Base-by-base conservation (phyloP, 495 filamentous ascomycete species). In the Durotheca rogersii region DNA sequence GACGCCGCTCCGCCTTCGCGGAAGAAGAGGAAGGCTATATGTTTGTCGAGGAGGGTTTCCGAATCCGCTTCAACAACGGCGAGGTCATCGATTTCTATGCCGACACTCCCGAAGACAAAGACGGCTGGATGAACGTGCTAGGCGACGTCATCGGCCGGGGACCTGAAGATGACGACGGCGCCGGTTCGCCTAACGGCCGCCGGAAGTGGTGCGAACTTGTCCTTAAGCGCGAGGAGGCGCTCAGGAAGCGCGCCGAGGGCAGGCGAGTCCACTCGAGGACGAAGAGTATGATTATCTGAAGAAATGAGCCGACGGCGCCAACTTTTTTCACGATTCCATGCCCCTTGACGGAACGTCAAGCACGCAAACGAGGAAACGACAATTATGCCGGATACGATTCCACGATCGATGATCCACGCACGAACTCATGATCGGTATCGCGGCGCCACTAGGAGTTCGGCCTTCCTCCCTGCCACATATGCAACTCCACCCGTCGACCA, bases 11-110 rank as follows among this genome's bases (percentile, higher is more conserved):
- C 41, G 93, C 88, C 19, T 98, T 98, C 59, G 91, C 94, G 6
- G 93, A 97, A 67, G 94, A 97, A 60, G 94, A 97, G 68, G 93
- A 98, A 60, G 93, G 94, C 37, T 98, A 97, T 72, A 95, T 96
- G 90, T 97, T 97, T 59, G 93, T 98, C 16, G 93, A 98, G 69
- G 94, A 97, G 65, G 93, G 94, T 9, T 98, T 98, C 81, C 88
- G 93, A 25, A 92, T 98, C 66, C 89, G 91, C 42, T 98, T 98
- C 69, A 90, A 86, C 50, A 98, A 98, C 63, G 93, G 93, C 39
- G 93, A 98, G 70, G 82, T 92, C 31, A 98, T 98, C 53, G 93
- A 98, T 67, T 98, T 98, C 70, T 98, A 98, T 57, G 94, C 93
- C 53, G 93, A 98, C 67, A 89, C 80, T 27, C 74, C 81, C 1